Base-by-base conservation (phyloP, 2,329 filamentous ascomycete species). In the Ophiocordyceps sinensis region DNA sequence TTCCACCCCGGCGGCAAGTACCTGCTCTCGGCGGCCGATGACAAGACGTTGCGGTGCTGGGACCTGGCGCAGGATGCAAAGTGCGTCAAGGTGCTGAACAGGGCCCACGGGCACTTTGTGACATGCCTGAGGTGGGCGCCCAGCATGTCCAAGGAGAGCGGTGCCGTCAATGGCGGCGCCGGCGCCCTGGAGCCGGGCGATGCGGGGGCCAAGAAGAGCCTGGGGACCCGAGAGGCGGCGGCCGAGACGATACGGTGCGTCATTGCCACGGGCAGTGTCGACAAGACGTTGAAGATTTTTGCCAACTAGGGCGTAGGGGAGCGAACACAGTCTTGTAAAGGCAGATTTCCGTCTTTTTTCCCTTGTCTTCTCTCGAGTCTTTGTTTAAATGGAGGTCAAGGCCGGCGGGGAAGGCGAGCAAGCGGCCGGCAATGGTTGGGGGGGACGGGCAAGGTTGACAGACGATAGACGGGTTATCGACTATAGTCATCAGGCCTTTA, bases 1-100 rank as follows among this genome's bases (percentile, higher is more conserved):
- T 96, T 94, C 59, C 89, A 95, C 53, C 89, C 89, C 0, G 84
- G 85, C 9, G 89, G 89, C 36, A 93, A 89, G 61, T 95, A 91
- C 53, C 71, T 96, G 1, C 64, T 96, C 6, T 88, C 82, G 7
- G 85, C 83, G 17, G 75, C 82, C 14, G 89, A 96, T 57, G 89
- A 96, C 64, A 94, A 91, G 65, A 88, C 85, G 5, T 70, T 96
- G 44, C 73, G 88, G 42, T 95, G 88, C 66, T 96, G 89, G 89
- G 89, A 96, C 64, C 66, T 96, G 23, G 73, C 75, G 23, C 89
- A 96, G 57, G 87, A 94, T 58, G 85, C 85, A 35, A 88, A 87
- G 54, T 89, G 86, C 52, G 86, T 94, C 49, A 89, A 89, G 61
- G 79, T 77, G 1, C 65, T 96, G 14, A 70, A 72, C 31, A 84